Evolutionary conservation across 139 green algal species (phyloP).

Genomic region (Chlamydomonas schloesseri): DNA sequence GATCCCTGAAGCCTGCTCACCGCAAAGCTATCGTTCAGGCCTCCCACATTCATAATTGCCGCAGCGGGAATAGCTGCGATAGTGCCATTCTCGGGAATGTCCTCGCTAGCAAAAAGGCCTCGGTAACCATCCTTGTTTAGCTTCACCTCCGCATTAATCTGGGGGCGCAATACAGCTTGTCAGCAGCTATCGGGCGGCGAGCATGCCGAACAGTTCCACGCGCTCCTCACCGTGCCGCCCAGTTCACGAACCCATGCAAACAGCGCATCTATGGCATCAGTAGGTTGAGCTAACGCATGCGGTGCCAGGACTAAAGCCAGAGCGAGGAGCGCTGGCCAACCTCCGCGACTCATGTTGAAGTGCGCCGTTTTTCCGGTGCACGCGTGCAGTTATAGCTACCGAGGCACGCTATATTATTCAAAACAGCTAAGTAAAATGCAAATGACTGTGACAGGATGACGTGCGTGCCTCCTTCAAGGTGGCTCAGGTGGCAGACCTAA

Average conservation of each 20-base stretch:
- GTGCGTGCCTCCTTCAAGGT: too few relatives aligned
- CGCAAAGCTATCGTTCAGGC: neutral
- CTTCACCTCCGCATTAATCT: slow-evolving; percentile 13
- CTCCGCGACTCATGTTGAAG: too few relatives aligned
- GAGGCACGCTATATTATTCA: too few relatives aligned
- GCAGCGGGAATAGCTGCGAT: slow-evolving; percentile 12
- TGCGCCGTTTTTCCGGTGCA: too few relatives aligned
- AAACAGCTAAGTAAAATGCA: too few relatives aligned
- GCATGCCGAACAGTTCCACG: too few relatives aligned
- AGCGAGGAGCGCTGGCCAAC: neutral
- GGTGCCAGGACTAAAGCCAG: neutral
- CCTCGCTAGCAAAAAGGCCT: slow-evolving; percentile 18
- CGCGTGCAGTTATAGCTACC: too few relatives aligned
- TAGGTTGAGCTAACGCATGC: neutral
- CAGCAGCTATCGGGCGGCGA: too few relatives aligned
- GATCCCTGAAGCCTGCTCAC: too few relatives aligned
- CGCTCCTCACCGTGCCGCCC: slow-evolving; percentile 24
- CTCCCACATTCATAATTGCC: slow-evolving; percentile 4
- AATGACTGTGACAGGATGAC: too few relatives aligned
- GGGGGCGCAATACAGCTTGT: neutral
- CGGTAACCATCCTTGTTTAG: neutral
- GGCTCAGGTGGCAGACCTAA: too few relatives aligned
- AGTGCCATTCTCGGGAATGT: neutral
- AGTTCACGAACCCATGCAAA: slow-evolving; percentile 21
- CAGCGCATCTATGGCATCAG: neutral